Evolutionary conservation across 2,329 filamentous ascomycete species (phyloP).

Genomic region (Phyllosticta citriasiana): DNA sequence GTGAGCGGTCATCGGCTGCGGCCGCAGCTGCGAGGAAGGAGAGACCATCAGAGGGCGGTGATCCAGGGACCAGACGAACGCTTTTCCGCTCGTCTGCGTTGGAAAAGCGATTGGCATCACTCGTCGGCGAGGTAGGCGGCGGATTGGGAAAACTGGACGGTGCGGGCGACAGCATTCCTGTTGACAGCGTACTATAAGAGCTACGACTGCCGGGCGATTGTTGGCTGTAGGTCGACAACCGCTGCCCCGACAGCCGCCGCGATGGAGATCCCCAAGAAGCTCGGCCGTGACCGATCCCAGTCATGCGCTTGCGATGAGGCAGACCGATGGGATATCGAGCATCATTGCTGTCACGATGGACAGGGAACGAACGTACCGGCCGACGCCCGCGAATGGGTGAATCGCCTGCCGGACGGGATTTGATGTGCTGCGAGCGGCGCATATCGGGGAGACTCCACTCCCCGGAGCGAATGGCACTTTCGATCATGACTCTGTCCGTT

Average conservation of each 20-base stretch:
- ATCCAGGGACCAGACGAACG: constrained; percentile 27
- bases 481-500: constrained; percentile 23
- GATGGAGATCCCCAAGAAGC: constrained; percentile 13
- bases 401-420: constrained; percentile 22
- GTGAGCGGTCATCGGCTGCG: constrained; percentile 21
- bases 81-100: constrained; percentile 21
- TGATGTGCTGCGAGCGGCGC: constrained; percentile 18
- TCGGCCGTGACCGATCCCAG: constrained; percentile 22
- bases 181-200: constrained; percentile 29
- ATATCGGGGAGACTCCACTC: constrained; percentile 11
- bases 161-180: constrained; percentile 30
- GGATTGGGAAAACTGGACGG: constrained; percentile 29
- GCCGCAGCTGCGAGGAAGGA: constrained; percentile 9
- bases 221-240: neutral
- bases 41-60: constrained; percentile 23
- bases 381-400: constrained; percentile 16
- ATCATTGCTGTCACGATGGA: constrained; percentile 14
- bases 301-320: constrained; percentile 23
- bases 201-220: constrained; percentile 24
- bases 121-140: constrained; percentile 13
- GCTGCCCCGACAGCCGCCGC: neutral
- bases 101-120: constrained; percentile 17
- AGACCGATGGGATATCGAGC: constrained; percentile 14
- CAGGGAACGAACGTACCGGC: constrained; percentile 2
- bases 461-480: constrained; percentile 24